phyloP scores from a whole-genome alignment of 441 rosid species.

The Erodium chrysanthum region DNA sequence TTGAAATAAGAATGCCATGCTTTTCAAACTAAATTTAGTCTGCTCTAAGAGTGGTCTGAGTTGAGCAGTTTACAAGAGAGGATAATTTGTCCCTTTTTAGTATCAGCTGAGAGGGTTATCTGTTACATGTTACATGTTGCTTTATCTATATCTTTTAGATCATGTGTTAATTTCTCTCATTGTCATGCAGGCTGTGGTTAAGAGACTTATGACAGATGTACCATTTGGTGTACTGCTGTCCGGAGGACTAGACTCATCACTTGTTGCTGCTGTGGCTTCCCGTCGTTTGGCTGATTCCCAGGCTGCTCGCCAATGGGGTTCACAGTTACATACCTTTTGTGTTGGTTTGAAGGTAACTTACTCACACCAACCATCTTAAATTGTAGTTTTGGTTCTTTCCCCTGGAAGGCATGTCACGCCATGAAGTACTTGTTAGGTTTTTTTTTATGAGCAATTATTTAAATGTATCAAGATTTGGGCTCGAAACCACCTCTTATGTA shows the following conservation, averaged over 20 bases:
- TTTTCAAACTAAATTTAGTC: background rate
- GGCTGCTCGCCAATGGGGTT: slow-evolving; percentile 91
- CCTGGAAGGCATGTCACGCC: background rate
- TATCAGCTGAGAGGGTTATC: too few species aligned
- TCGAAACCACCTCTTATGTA: too few species aligned
- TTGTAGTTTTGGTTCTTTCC: background rate
- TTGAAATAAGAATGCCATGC: background rate
- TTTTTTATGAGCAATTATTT: too few species aligned
- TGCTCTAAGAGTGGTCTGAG: background rate
- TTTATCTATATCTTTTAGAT: background rate
- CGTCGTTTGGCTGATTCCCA: slow-evolving; percentile 62
- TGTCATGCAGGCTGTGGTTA: slow-evolving; percentile 65
- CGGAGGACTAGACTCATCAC: slow-evolving; percentile 97
- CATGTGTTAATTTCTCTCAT: background rate
- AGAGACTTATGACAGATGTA: slow-evolving; percentile 97
- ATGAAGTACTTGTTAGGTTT: background rate
- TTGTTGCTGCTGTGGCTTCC: slow-evolving; percentile 89
- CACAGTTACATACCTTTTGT: slow-evolving; percentile 83
- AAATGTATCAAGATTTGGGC: too few species aligned
- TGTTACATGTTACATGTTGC: background rate
- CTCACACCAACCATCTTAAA: slow-evolving; percentile 13
- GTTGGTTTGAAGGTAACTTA: slow-evolving; percentile 72
- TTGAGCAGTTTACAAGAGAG: background rate
- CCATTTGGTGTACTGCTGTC: slow-evolving; percentile 97
- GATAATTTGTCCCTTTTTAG: background rate